Conservation (phyloP, 1,284 basidiomycete genomes). For the Albatrellus sp. region DNA sequence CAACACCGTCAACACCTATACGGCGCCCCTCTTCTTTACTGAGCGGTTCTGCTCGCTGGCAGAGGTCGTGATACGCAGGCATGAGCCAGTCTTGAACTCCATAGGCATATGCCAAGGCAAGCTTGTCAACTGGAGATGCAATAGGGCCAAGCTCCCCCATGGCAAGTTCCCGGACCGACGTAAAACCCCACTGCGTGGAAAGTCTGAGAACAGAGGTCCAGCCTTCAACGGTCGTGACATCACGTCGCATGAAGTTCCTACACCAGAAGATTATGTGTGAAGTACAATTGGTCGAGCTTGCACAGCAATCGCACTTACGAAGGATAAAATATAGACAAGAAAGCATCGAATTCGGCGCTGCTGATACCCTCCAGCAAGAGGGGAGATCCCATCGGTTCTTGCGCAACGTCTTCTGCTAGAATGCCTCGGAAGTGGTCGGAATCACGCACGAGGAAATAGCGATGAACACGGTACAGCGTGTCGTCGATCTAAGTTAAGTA, state of each 20-base stretch:
- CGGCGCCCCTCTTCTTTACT: slow-evolving; percentile 6
- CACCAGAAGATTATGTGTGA: neutral
- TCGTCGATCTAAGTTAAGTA: slow-evolving; percentile 2
- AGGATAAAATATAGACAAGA: slow-evolving; percentile 11
- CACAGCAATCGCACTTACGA: slow-evolving; percentile 3
- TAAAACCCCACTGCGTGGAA: slow-evolving; percentile 9
- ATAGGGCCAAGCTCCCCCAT: slow-evolving; percentile 3
- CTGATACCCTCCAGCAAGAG: slow-evolving; percentile 1
- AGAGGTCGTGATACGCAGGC: slow-evolving; percentile 6
- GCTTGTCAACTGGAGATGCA: slow-evolving; percentile 5
- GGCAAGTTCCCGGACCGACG: slow-evolving; percentile 9
- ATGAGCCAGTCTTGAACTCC: slow-evolving; percentile 9
- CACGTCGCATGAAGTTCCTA: neutral
- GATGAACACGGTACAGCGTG: slow-evolving; percentile 7
- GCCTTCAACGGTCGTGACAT: slow-evolving; percentile 5
- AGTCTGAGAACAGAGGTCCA: slow-evolving; percentile 10
- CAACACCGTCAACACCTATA: slow-evolving; percentile 9
- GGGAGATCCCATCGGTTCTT: neutral
- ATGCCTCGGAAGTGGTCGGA: slow-evolving; percentile 3
- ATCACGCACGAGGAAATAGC: slow-evolving; percentile 7
- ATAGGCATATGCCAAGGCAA: slow-evolving; percentile 8
- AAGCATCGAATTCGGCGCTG: slow-evolving; percentile 7
- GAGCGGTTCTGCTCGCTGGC: slow-evolving; percentile 2
- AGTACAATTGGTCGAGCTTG: neutral
- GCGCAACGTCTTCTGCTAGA: neutral